Percentiles rank a stretch among this genome's conserved stretches.
These are phyloP conservation scores for Plasmodium gallinaceum DNA, from an alignment of 169 alveolate species.

Conservation along the genomic window DNA sequence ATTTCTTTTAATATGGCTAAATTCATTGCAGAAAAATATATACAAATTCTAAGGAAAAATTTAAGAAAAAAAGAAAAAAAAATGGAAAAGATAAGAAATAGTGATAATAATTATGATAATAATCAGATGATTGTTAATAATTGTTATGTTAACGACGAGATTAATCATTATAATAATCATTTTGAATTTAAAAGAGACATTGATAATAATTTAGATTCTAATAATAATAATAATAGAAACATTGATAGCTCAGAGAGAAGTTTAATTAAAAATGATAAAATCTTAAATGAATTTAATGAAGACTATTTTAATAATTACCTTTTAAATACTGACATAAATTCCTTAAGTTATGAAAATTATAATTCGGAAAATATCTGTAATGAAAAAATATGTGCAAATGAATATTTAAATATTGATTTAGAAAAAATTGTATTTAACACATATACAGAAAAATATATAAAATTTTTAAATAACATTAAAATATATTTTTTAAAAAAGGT, in stretches of 20 bases:
- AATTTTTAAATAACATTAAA: conserved; percentile 63
- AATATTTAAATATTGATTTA: conserved; percentile 55
- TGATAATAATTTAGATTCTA: not conserved
- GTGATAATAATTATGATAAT: not conserved
- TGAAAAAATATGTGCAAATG: conserved; percentile 37
- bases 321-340: conserved; percentile 20
- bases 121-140: not conserved
- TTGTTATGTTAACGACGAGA: not conserved
- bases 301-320: conserved; percentile 1
- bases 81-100: conserved; percentile 14
- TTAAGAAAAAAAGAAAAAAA: conserved; percentile 37
- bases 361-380: conserved; percentile 15
- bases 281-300: not conserved
- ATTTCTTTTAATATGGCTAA: conserved; percentile 65
- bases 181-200: not conserved
- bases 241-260: conserved; percentile 10
- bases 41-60: conserved; percentile 47
- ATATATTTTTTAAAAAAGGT: conserved; percentile 45
- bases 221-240: conserved; percentile 8
- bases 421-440: conserved; percentile 54
- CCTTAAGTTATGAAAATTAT: conserved; percentile 27
- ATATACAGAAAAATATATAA: conserved; percentile 51
- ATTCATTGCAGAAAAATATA: conserved; percentile 65
- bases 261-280: conserved; percentile 2
- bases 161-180: not conserved